Evolutionary conservation across 2,329 filamentous ascomycete species (phyloP), one percentile per base, ranked within the genome.

Genomic region (Allantophomopsis lycopodina): DNA sequence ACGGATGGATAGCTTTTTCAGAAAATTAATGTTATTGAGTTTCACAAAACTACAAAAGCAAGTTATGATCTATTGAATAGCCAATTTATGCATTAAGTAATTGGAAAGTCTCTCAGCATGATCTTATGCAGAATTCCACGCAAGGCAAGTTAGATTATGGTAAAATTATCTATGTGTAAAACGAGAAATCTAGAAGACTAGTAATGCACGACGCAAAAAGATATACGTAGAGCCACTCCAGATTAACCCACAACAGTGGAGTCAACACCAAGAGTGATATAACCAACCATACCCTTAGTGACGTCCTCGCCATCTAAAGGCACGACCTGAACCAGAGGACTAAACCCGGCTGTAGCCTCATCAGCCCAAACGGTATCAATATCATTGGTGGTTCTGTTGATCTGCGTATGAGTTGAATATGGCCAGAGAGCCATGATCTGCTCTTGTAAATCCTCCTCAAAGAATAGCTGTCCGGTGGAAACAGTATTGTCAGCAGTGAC

Each of bases 401-500:
- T 58, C 44, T 68, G 60, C 0, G 55, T 61, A 54, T 72, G 71
- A 42, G 52, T 53, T 5, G 43, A 52, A 54, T 73, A 72, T 2
- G 71, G 69, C 2, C 54, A 44, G 0, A 58, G 58, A 12, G 54
- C 54, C 46, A 73, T 67, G 40, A 79, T 71, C 31, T 60, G 46
- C 33, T 51, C 46, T 46, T 72, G 65, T 11, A 80, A 64, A 44
- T 63, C 60, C 53, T 79, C 69, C 54, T 77, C 72, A 51, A 77
- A 75, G 64, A 75, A 80, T 39, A 76, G 54, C 53, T 81, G 76
- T n/a, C 76, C 75, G 30, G 79, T 65, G 32, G 48, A 53, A 13
- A 68, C 66, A 40, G 70, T 64, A 39, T 58, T 61, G 30, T 64
- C 63, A 43, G 62, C 66, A 32, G 58, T 56, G 45, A 74, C 67